phyloP scores from a whole-genome alignment of 176 grass and related monocot genomes.

The Oryza officinalis region DNA sequence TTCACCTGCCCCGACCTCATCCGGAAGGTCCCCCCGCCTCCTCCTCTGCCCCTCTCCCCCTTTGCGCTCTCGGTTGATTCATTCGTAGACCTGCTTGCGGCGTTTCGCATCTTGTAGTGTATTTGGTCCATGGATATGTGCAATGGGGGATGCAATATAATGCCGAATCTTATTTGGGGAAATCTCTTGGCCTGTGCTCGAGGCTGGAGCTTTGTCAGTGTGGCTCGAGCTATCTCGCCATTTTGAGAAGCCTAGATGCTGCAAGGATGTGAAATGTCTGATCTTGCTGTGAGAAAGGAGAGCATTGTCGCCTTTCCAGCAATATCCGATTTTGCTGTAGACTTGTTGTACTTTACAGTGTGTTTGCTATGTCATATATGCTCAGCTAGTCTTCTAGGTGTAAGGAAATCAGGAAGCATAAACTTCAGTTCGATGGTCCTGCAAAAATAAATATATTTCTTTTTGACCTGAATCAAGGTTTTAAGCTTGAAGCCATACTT shows the following conservation, averaged over 20 bases:
- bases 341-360: not conserved
- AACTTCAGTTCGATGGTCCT: not conserved
- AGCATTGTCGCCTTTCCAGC: not conserved
- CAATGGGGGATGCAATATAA: not conserved
- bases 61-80: not conserved
- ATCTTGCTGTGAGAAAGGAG: not conserved
- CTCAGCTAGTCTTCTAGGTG: not conserved
- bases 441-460: no score
- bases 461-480: not conserved
- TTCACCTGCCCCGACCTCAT: constrained; percentile 74
- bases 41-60: not conserved
- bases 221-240: not conserved
- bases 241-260: not conserved
- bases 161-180: not conserved
- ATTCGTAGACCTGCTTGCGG: not conserved
- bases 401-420: not conserved
- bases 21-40: constrained; percentile 46
- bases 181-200: not conserved
- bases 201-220: not conserved
- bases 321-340: not conserved
- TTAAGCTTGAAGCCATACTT: not conserved
- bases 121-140: not conserved
- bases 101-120: not conserved
- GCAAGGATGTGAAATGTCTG: not conserved
- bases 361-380: not conserved